Base-by-base conservation (phyloP, 1,284 basidiomycete genomes). In the Golubevia sp. region DNA sequence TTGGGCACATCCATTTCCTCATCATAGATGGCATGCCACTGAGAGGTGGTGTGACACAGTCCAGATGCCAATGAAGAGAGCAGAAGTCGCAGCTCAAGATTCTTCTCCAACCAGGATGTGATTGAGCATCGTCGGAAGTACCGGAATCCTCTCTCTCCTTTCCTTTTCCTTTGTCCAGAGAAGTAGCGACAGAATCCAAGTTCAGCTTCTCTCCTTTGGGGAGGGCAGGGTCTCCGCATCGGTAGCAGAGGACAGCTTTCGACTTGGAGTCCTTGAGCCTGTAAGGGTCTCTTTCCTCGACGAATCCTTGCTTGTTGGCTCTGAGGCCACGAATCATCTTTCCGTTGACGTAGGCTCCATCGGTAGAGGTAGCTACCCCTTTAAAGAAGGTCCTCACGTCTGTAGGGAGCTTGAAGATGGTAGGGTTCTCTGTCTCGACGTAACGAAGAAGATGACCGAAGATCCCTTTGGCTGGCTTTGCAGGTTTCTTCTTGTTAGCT, bases 1-100 rank as follows among this genome's bases (percentile, higher is more conserved):
- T 93, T 1, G 97, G 97, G 85, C 96, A 99, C 93, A 96, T 97
- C 96, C 97, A 99, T 84, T 95, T 97, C 85, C 91, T 91, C 69
- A 89, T 89, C 62, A 91, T 89, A 25, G 91, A 88, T 2, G 97
- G 97, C 89, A 98, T 91, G 53, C 87, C 88, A 21, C 91, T 87
- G 72, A 97, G 86, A 1, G 97, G 96, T 20, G 96, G 97, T 74
- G 92, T 90, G 34, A 99, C 86, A 79, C 96, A 99, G 83, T 99
- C 96, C 61, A 98, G 88, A 84, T 99, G 96, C 93, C 96, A 99
- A 84, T 96, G 92, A 61, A 96, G 87, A 63, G 88, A 88, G 85
- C 97, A 99, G 81, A 95, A 94, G 85, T 99, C 97, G 85, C 96
- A 99, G 38, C 93, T 92, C 67, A 97, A 87, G 55, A 98, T 94